A percentile compares a stretch with the other conserved stretches of the same genome.
phyloP scores from a whole-genome alignment of 768 basidiomycete species.

The Amanita subjunquillea region DNA sequence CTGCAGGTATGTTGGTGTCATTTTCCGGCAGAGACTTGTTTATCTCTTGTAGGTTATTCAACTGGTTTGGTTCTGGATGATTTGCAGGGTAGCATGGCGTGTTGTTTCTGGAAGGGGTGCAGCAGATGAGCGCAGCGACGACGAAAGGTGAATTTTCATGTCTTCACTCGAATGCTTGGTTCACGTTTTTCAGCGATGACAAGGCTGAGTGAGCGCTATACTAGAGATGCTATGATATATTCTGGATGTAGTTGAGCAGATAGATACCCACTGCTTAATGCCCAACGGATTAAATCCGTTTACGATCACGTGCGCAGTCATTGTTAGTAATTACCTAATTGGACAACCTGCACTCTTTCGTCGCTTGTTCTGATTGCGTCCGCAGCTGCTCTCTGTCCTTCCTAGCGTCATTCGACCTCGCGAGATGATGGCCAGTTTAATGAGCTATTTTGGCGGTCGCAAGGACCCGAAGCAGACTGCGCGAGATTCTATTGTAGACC shows the following conservation, averaged over 20 bases:
- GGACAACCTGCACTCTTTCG: neutral
- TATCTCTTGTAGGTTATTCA: conserved; percentile 47
- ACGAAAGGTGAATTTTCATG: conserved; percentile 30
- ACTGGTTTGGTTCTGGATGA: conserved; percentile 80
- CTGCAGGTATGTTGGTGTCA: conserved; percentile 44
- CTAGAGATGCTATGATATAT: neutral
- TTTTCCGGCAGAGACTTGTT: conserved; percentile 3
- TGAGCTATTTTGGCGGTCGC: conserved; percentile 84
- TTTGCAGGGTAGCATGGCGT: conserved; percentile 71
- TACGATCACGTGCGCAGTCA: conserved; percentile 5
- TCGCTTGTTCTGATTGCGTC: conserved; percentile 4
- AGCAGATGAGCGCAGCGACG: conserved; percentile 80
- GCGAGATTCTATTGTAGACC: conserved; percentile 84
- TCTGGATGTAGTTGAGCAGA: neutral
- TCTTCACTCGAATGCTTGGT: neutral
- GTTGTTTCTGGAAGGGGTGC: conserved; percentile 68
- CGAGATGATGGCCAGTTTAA: conserved; percentile 61
- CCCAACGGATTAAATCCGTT: neutral
- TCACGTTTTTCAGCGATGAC: neutral
- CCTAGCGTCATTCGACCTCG: neutral
- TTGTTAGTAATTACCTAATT: conserved; percentile 6
- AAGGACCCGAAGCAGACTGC: conserved; percentile 78
- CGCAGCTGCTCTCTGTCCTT: conserved; percentile 1
- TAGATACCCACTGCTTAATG: neutral
- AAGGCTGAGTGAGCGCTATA: neutral